Percentiles rank a stretch among this genome's conserved stretches.
phyloP scores from a whole-genome alignment of 2,329 filamentous ascomycete species.

The Talaromyces sp. region DNA sequence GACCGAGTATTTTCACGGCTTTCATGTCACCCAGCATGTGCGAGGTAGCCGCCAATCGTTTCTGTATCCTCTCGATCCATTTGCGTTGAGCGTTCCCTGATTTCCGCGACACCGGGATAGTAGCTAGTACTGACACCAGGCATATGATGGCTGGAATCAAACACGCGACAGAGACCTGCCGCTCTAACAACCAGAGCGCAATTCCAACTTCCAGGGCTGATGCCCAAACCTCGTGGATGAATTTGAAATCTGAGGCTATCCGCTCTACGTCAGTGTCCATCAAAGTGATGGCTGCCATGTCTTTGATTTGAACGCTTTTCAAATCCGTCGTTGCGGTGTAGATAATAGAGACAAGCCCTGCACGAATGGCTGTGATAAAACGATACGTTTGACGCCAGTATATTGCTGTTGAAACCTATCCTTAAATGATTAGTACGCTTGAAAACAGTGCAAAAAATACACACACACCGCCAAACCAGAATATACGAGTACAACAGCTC shows the following conservation, averaged over 20 bases:
- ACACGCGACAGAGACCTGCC: slow-evolving; percentile 40
- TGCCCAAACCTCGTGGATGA: slow-evolving; percentile 43
- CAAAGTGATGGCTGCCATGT: slow-evolving; percentile 38
- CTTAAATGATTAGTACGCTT: not conserved
- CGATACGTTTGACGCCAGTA: slow-evolving; percentile 42
- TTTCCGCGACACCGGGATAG: not conserved
- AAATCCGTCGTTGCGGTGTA: slow-evolving; percentile 39
- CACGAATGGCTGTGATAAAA: slow-evolving; percentile 38
- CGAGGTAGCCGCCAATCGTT: not conserved
- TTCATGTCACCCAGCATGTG: slow-evolving; percentile 38
- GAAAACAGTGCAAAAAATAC: not conserved
- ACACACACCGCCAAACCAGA: slow-evolving; percentile 36
- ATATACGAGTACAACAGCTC: slow-evolving; percentile 41
- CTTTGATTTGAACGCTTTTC: not conserved
- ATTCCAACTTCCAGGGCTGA: slow-evolving; percentile 42
- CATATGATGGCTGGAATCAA: slow-evolving; percentile 34
- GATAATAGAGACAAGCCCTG: slow-evolving; percentile 44
- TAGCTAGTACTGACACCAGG: not conserved
- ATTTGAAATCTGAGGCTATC: slow-evolving; percentile 36
- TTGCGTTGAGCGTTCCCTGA: not conserved
- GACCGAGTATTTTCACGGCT: slow-evolving; percentile 48
- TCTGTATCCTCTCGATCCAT: slow-evolving; percentile 4
- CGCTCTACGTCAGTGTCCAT: slow-evolving; percentile 45
- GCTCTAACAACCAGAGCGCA: slow-evolving; percentile 40
- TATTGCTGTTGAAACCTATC: slow-evolving; percentile 34